Conservation (phyloP, 805 yeast species). For the Hanseniaspora taiwanica region DNA sequence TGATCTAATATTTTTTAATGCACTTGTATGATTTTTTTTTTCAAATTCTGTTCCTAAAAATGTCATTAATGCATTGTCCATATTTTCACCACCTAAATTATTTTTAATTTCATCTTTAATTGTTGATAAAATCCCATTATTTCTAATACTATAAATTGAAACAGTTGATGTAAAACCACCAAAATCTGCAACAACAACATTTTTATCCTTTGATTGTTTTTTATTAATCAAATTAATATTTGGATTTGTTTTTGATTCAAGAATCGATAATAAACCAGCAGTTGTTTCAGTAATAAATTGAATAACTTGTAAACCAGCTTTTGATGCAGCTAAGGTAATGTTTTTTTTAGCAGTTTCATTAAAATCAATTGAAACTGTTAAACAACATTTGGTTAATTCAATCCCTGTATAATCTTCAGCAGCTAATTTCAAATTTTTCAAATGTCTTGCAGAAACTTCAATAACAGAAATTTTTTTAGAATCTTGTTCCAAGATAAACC, state of each 20-base stretch:
- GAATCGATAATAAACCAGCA: conserved; percentile 78
- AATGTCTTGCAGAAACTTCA: conserved; percentile 74
- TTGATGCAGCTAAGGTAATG: conserved; percentile 45
- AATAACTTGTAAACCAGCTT: conserved; percentile 65
- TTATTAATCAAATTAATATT: conserved; percentile 8
- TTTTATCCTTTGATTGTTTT: conserved; percentile 14
- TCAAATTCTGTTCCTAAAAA: conserved; percentile 88
- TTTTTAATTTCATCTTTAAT: conserved; percentile 74
- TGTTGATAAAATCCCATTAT: conserved; percentile 74
- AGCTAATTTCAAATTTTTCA: conserved; percentile 67
- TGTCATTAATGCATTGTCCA: conserved; percentile 71
- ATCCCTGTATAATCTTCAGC: conserved; percentile 89
- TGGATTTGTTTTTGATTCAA: conserved; percentile 41
- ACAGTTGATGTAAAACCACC: conserved; percentile 96
- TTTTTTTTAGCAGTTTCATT: conserved; percentile 56
- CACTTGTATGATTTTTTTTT: conserved; percentile 78
- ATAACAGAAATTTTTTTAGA: conserved; percentile 42
- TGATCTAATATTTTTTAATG: conserved; percentile 59
- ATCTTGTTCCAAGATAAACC: conserved; percentile 28
- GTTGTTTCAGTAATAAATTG: conserved; percentile 89
- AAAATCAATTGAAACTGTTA: conserved; percentile 86
- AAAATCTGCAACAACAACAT: conserved; percentile 77
- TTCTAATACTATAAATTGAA: conserved; percentile 84
- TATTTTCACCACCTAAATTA: conserved; percentile 75
- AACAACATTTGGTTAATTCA: conserved; percentile 65